Conservation (phyloP, 139 green algal species). For the Spirogloea muscicola region DNA sequence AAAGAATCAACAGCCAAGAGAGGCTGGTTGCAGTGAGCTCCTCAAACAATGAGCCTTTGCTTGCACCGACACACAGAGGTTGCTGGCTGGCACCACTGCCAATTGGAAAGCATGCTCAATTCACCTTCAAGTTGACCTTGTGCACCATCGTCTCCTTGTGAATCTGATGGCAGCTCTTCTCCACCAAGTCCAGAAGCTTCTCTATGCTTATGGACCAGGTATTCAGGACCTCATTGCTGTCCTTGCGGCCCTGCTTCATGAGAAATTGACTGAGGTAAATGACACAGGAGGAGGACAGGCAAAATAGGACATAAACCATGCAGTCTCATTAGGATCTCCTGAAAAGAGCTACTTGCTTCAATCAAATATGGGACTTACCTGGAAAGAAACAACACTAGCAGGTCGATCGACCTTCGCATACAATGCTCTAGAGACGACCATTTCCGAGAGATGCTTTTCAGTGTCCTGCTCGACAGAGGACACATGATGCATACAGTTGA, state of each 20-base stretch:
- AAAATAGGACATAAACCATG: too few species aligned
- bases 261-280: too few species aligned
- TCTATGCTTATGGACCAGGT: constrained; percentile 75
- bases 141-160: constrained; percentile 88
- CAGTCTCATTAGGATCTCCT: too few species aligned
- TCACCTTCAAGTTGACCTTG: constrained; percentile 41
- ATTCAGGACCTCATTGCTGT: constrained; percentile 72
- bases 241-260: background rate
- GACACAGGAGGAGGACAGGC: too few species aligned
- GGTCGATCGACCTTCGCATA: constrained; percentile 88
- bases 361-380: too few species aligned
- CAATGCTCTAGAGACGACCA: constrained; percentile 80
- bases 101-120: too few species aligned
- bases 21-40: too few species aligned
- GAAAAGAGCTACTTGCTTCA: too few species aligned
- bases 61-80: too few species aligned
- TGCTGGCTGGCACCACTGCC: too few species aligned
- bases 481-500: background rate
- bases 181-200: constrained; percentile 78
- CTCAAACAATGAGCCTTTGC: too few species aligned
- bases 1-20: too few species aligned
- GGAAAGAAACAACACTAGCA: constrained; percentile 78
- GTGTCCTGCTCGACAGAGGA: constrained; percentile 65
- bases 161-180: constrained; percentile 89
- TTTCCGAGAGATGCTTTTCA: constrained; percentile 84